Evolutionary conservation across 2,329 filamentous ascomycete genomes (phyloP).

Genomic region (Bipolaris cookei): DNA sequence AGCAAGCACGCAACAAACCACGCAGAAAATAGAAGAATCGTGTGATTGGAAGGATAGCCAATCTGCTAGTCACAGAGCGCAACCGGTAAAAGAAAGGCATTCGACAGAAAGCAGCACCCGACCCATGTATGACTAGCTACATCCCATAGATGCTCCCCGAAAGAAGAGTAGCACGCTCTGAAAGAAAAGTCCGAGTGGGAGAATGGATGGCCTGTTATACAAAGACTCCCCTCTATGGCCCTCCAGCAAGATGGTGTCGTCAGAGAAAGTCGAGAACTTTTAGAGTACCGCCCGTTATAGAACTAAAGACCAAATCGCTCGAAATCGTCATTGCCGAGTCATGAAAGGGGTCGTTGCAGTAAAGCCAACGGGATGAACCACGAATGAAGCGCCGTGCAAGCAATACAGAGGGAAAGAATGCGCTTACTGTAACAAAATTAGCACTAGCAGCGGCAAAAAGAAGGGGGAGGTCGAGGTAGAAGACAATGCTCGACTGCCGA

Average conservation of each 20-base stretch:
- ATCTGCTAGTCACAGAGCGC: constrained; percentile 40
- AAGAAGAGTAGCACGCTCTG: constrained; percentile 37
- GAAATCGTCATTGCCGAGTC: constrained; percentile 48
- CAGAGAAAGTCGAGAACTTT: constrained; percentile 50
- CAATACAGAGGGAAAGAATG: constrained; percentile 45
- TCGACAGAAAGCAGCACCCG: constrained; percentile 42
- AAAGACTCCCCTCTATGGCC: constrained; percentile 45
- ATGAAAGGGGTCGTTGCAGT: constrained; percentile 46
- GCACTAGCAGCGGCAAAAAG: constrained; percentile 12
- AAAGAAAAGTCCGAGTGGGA: constrained; percentile 40
- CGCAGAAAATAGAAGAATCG: constrained; percentile 38
- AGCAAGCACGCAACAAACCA: constrained; percentile 35
- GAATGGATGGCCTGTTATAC: constrained; percentile 48
- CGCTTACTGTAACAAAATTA: constrained; percentile 43
- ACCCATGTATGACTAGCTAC: constrained; percentile 47
- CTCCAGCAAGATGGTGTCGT: constrained; percentile 45
- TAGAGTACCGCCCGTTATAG: constrained; percentile 46
- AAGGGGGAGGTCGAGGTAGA: neutral
- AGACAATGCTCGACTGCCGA: neutral
- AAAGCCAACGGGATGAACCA: constrained; percentile 46
- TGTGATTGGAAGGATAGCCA: constrained; percentile 49
- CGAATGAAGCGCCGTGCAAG: constrained; percentile 44
- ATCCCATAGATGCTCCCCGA: constrained; percentile 38
- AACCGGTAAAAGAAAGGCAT: constrained; percentile 37
- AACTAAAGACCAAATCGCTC: constrained; percentile 45